Base-by-base conservation (phyloP, 164 flowering plant species). In the Stephania cephalantha region DNA sequence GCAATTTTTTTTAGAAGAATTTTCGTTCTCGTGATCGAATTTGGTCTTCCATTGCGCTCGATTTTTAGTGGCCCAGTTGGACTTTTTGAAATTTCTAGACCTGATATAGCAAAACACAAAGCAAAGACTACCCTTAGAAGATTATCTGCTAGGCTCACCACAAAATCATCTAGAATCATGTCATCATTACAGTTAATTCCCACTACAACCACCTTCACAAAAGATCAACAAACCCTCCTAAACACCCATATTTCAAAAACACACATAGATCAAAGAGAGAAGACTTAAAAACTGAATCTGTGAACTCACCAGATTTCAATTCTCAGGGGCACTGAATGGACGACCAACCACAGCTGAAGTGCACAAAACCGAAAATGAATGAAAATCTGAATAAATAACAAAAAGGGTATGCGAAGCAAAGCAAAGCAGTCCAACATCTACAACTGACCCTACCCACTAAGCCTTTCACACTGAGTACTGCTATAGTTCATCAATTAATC, bases 391-490 rank as follows among this genome's bases (percentile, higher is more conserved):
- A 50, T 50, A 50, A 10, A 50, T 35, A 35, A 52, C 58, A 9
- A 52, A 6, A 52, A 52, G 17, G 6, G 17, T 9, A 52, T 52
- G 17, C 11, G 15, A 58, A 17, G 65, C 20, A 15, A 15, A 7
- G 3, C 70, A 68, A 31, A 31, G 69, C 11, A 66, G 69, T 29
- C 5, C 69, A 22, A 8, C 13, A 25, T 7, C 69, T 10, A 29
- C 69, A 66, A 66, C 29, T 31, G 69, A 30, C 69, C 69, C 69
- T 25, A 66, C 35, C 69, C 69, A 66, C 29, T 66, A 66, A 2
- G 5, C 65, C 65, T 58, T 58, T 58, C 65, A 58, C 65, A 58
- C 65, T 18, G 65, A 52, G 58, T 9, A 9, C 5, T 35, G 42
- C 55, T 58, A 58, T 6, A n/a, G 22, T 13, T 58, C n/a, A 58